These are phyloP conservation scores for Tetracentron sinense DNA, from an alignment of 164 flowering plant genomes.

Conservation along the genomic window DNA sequence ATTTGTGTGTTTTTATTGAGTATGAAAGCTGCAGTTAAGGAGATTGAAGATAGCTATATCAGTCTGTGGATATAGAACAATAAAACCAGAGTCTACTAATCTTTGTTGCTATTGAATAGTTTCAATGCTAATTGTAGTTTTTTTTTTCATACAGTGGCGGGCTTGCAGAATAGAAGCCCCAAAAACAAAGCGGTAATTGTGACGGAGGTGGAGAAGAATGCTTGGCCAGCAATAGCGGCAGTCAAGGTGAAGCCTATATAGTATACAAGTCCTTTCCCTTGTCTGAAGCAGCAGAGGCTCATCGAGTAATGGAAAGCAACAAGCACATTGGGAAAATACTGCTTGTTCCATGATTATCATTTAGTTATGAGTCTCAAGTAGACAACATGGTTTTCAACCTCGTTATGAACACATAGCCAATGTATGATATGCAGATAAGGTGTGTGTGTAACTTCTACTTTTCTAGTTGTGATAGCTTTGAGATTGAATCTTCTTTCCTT, in stretches of 20 bases:
- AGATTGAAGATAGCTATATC: too few relatives aligned
- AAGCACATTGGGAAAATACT: conserved; percentile 78
- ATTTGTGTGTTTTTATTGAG: too few relatives aligned
- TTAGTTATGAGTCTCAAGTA: not conserved
- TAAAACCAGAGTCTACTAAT: not conserved
- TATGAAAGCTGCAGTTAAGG: too few relatives aligned
- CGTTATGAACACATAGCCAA: too few relatives aligned
- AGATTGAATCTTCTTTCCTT: too few relatives aligned
- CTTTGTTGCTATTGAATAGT: not conserved
- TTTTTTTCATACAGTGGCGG: conserved; percentile 58
- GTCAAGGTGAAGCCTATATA: conserved; percentile 75
- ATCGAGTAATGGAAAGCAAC: conserved; percentile 77
- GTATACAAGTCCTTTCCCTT: conserved; percentile 52
- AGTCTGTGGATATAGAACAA: too few relatives aligned
- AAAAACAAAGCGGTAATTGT: conserved; percentile 78
- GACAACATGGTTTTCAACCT: not conserved
- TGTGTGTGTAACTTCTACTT: not conserved
- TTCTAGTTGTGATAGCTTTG: too few relatives aligned
- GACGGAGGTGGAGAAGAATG: conserved; percentile 80
- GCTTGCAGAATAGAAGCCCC: conserved; percentile 52
- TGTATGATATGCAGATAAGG: not conserved
- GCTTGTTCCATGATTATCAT: conserved; percentile 37
- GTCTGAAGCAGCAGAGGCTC: conserved; percentile 74
- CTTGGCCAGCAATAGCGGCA: conserved; percentile 78
- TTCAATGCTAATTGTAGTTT: not conserved